Base-by-base conservation (phyloP, 2,329 filamentous ascomycete genomes). In the Alternaria triticina region DNA sequence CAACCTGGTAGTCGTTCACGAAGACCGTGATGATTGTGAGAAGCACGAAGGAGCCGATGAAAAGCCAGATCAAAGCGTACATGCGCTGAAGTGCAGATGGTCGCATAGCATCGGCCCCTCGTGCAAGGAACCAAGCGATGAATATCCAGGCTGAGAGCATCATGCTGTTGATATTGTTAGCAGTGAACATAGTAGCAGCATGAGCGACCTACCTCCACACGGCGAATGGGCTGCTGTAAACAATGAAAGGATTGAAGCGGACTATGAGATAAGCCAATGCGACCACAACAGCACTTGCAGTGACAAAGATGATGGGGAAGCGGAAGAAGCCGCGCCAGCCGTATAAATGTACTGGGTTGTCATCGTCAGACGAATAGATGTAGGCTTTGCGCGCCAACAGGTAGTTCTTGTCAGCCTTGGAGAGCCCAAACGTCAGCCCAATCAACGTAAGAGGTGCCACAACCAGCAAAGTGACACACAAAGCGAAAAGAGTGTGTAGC, bases 201-300 rank as follows among this genome's bases (percentile, higher is more conserved):
- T 17, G 22, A 28, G 17, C 46, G 23, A 70, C 71, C 46, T 74
- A 82, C 79, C 78, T 80, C 93, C 94, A 97, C 74, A 97, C 91
- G 6, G 92, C 86, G 77, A 96, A 98, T 51, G 90, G 86, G 72
- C 91, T 96, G 80, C 93, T 94, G 82, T 97, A 96, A n/a, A 96
- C 84, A 71, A 98, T 93, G 72, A 93, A 87, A 1, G 95, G 94
- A 75, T 98, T 98, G 75, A 95, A 82, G 79, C 96, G 96, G 40
- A 88, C 87, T 45, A 97, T 74, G 55, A 98, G 80, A 70, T 91
- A 91, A 2, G 92, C 91, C 17, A 93, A 84, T 0, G 88, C 92
- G 23, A 96, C 79, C 0, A 91, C 88, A n/a, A 91, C 82, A 1
- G 85, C 89, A 1, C 87, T 88, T 1, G 94, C 86, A 33, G 93